phyloP scores from a whole-genome alignment of 257 asterid species.

The Mitragyna speciosa region DNA sequence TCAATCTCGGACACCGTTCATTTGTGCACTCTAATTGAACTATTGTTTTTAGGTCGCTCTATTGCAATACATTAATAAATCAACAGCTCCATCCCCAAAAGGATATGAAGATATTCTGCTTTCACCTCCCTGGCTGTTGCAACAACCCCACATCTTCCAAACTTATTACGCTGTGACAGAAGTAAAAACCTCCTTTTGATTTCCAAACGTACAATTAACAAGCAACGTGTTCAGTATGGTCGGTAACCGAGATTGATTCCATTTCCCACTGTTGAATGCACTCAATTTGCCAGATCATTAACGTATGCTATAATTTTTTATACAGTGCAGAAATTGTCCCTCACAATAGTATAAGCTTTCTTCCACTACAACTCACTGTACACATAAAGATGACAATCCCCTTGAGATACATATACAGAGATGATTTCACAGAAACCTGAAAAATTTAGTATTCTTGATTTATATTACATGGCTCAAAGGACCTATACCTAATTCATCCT shows the following conservation, averaged over 20 bases:
- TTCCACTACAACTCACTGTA: not conserved
- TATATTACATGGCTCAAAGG: constrained; percentile 39
- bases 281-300: not conserved
- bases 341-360: not conserved
- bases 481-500: constrained; percentile 44
- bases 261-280: not conserved
- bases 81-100: not conserved
- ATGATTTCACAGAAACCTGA: not conserved
- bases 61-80: not conserved
- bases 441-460: not conserved
- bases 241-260: not conserved
- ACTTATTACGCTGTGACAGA: not conserved
- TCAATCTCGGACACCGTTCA: not conserved
- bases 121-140: not conserved
- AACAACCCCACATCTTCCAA: not conserved
- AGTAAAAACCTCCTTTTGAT: not conserved
- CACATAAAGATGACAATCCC: not conserved
- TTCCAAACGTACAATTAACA: not conserved
- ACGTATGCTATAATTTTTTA: not conserved
- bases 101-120: not conserved
- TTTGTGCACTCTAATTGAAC: not conserved
- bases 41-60: not conserved
- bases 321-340: not conserved
- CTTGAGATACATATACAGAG: constrained; percentile 3
- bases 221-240: not conserved